Evolutionary conservation across 192 early-diverging fungal genomes (phyloP), one percentile per base, ranked within the genome.

Genomic region (Lobosporangium transversale): DNA sequence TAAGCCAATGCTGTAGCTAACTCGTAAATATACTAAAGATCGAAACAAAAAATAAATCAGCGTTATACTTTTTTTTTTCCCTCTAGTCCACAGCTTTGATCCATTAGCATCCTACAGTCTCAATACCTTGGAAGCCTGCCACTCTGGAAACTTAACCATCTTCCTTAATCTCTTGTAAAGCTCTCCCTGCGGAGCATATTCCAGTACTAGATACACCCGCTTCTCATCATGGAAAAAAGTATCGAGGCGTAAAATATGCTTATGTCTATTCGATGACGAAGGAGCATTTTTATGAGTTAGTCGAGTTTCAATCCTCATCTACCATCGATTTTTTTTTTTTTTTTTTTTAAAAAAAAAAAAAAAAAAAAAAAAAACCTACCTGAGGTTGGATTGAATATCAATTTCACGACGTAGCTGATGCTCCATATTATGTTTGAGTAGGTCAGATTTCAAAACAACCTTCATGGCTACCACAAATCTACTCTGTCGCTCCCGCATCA

Each of bases 161-260:
- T 89, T 89, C 66, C 87, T 83, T 49, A 98, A 80, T 55, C 89
- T 83, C 70, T 93, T 93, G 85, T 95, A 98, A 68, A 99, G 69
- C 81, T 98, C 97, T 12, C 97, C 97, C 33, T 91, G 85, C 14
- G 92, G 89, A n/a, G 97, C 97, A 73, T 94, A 98, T 75, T 99
- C 97, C 1, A 99, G 85, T 26, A 99, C 96, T 59, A 99, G 70
- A 62, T 94, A 97, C 2, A 98, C 92, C 20, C 94, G 88, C 59
- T 93, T 96, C 43, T 88, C 85, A 62, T 99, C 97, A 82, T 98
- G 92, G 76, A 99, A 99, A 74, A 97, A 98, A 3, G 95, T 95
- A 63, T 91, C 96, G 12, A 99, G 81, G n/a, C 97, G 86, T 14
- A 99, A 84, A 66, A 99, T 97, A 79, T 99, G 91, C 10, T 90